Conservation (phyloP, 1,284 basidiomycete genomes). For the Marasmius fiardii region DNA sequence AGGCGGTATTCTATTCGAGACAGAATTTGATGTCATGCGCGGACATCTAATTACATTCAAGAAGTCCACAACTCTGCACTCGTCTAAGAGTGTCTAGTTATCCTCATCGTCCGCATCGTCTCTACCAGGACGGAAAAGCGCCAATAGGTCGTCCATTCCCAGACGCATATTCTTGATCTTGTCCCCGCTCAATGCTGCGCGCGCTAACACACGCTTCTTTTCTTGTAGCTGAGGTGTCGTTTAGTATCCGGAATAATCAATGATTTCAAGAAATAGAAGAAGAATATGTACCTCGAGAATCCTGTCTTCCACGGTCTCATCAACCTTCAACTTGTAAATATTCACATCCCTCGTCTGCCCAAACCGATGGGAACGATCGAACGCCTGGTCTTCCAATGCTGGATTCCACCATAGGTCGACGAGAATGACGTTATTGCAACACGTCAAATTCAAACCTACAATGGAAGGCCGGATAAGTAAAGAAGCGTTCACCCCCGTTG, state of each 20-base stretch:
- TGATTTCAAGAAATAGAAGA: constrained; percentile 1
- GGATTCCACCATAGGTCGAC: constrained; percentile 97
- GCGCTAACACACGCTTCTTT: constrained; percentile 82
- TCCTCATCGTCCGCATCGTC: constrained; percentile 49
- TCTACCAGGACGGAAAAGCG: constrained; percentile 62
- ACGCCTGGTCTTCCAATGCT: constrained; percentile 89
- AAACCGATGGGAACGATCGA: constrained; percentile 88
- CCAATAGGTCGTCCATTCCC: constrained; percentile 81
- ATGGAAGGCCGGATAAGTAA: constrained; percentile 4
- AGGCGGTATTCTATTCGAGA: background rate
- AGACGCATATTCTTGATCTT: constrained; percentile 84
- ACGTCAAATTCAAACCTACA: constrained; percentile 86
- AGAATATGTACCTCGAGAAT: constrained; percentile 56
- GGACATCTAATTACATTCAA: background rate
- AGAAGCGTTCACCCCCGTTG: background rate
- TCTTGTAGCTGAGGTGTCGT: constrained; percentile 64
- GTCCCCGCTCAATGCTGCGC: constrained; percentile 85
- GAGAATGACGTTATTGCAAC: constrained; percentile 92
- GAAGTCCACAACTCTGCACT: background rate
- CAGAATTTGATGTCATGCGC: background rate
- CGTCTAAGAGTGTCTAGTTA: background rate
- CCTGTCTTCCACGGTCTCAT: constrained; percentile 87
- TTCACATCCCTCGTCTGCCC: constrained; percentile 87
- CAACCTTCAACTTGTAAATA: constrained; percentile 92
- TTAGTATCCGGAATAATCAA: constrained; percentile 9